Evolutionary conservation across 768 basidiomycete genomes (phyloP), one percentile per base, ranked within the genome.

Genomic region (Leucosporidium scottii): DNA sequence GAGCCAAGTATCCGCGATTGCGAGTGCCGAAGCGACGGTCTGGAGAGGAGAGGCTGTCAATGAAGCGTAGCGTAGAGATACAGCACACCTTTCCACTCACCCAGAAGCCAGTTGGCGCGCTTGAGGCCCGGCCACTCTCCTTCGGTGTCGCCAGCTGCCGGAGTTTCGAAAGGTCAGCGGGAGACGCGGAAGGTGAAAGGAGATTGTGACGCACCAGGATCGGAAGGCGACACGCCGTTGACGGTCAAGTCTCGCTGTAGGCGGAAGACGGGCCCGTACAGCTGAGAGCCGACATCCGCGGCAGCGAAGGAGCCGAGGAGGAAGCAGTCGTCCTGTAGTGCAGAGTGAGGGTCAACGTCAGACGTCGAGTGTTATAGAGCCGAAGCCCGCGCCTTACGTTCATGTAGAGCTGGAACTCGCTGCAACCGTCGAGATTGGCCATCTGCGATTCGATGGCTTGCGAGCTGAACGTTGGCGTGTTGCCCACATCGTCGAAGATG

Each of bases 41-140:
- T 64, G 53, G 4, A n/a, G 23, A n/a, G 20, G 5, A 21, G n/a
- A 4, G 25, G 25, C 21, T 21, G 10, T 28, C 59, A 28, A 25
- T 15, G 27, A 48, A 13, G 3, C 15, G 4, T 0, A 10, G 15
- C n/a, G 62, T 18, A 48, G 23, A 1, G 23, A 13, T 6, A 17
- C 5, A 23, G 28, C 5, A 25, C 8, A 4, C 7, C 5, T 58
- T 34, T 17, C 17, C 2, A 62, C 62, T 51, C 21, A 66, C 68
- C 53, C 21, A 82, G 75, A 1, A 80, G 74, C 62, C 74, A 75
- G 44, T 78, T 78, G 50, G 77, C 78, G 59, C 77, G 77, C 48
- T 76, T 74, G 48, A 81, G 77, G 27, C 78, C 78, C 2, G 78
- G 76, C 80, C 80, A 81, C 70, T 82, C 81, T 25, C 79, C 80